Evolutionary conservation across 139 green algal genomes (phyloP).

Genomic region (Chlamydomonas sphaeroides): DNA sequence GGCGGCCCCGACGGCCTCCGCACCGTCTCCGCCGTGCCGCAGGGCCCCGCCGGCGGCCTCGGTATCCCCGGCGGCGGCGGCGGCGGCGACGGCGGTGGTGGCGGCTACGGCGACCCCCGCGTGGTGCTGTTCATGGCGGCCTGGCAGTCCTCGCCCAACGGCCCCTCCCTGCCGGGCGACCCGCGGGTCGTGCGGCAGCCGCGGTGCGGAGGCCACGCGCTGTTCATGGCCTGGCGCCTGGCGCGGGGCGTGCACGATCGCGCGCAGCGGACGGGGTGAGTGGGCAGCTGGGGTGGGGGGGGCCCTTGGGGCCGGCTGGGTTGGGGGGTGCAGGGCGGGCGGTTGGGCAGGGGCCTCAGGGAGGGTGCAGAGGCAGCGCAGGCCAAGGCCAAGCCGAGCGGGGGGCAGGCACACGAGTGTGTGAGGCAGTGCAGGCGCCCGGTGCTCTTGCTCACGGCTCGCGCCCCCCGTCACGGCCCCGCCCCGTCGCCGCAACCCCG

Average conservation of each 20-base stretch:
- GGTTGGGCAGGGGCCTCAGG: not conserved
- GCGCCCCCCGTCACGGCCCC: not conserved
- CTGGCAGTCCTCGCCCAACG: not conserved
- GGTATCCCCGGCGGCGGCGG: too few relatives aligned
- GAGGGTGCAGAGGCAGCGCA: not conserved
- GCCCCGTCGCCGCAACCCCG: not conserved
- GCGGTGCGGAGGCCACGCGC: not conserved
- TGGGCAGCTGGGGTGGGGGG: not conserved
- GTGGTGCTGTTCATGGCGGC: not conserved
- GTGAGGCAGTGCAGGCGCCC: too few relatives aligned
- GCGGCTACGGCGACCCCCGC: not conserved
- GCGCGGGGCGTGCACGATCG: not conserved
- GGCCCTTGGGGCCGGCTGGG: too few relatives aligned
- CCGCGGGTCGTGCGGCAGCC: slow-evolving; percentile 10
- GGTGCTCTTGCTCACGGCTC: too few relatives aligned
- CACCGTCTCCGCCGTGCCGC: not conserved
- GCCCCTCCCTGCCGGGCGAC: not conserved
- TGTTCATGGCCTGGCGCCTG: slow-evolving; percentile 14
- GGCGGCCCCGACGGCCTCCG: too few relatives aligned
- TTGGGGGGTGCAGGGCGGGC: not conserved
- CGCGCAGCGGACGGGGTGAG: not conserved
- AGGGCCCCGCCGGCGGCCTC: too few relatives aligned
- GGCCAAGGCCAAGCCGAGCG: not conserved
- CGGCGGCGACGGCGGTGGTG: not conserved
- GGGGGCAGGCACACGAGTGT: too few relatives aligned